Conservation (phyloP, 2,329 filamentous ascomycete species). For the Chlorencoelia australis region DNA sequence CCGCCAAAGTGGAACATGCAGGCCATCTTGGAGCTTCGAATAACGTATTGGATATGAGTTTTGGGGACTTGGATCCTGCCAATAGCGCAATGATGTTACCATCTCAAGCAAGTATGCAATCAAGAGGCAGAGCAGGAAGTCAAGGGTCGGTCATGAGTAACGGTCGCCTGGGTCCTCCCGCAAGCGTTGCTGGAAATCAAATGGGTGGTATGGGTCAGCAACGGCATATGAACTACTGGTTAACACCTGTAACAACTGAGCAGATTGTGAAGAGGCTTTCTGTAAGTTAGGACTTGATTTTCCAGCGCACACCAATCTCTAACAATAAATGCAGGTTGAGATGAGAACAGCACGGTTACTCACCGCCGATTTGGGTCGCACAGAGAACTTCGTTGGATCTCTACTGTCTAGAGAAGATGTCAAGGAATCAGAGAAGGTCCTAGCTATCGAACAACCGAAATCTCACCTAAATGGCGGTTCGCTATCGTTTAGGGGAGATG, state of each 20-base stretch:
- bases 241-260: conserved; percentile 84
- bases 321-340: conserved; percentile 53
- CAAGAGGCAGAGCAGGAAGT: conserved; percentile 60
- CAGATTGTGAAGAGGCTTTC: conserved; percentile 74
- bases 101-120: conserved; percentile 56
- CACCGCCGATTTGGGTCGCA: conserved; percentile 72
- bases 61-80: conserved; percentile 80
- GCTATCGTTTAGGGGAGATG: conserved; percentile 52
- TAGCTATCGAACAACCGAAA: conserved; percentile 39
- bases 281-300: conserved; percentile 12
- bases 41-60: conserved; percentile 79
- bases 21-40: conserved; percentile 67
- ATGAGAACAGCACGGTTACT: conserved; percentile 85
- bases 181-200: conserved; percentile 44
- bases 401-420: conserved; percentile 64
- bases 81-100: conserved; percentile 57
- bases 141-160: conserved; percentile 53
- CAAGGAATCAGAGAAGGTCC: conserved; percentile 46
- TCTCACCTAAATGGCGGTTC: conserved; percentile 36
- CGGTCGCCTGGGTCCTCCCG: conserved; percentile 43
- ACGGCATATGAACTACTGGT: conserved; percentile 70
- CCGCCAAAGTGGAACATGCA: conserved; percentile 91
- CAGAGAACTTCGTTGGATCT: conserved; percentile 69
- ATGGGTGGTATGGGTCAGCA: conserved; percentile 55
- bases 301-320: conserved; percentile 8